A percentile compares a stretch with the other conserved stretches of the same genome.
Evolutionary conservation across 2,329 filamentous ascomycete species (phyloP).

Genomic region (Podosphaera fusca): DNA sequence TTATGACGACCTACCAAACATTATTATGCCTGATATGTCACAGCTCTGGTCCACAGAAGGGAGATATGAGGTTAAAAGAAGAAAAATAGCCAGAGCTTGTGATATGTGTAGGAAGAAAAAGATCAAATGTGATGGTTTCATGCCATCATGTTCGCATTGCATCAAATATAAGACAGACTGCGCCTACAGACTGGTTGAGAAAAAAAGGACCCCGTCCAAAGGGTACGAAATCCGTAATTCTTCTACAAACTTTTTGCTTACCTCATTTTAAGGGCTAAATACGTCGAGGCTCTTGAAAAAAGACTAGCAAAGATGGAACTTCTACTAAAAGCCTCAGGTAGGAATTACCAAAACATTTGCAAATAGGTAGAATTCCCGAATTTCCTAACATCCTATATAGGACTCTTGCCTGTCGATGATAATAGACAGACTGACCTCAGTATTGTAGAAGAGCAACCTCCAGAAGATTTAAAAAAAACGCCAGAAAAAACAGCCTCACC

Average conservation of each 20-base stretch:
- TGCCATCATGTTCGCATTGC: conserved; percentile 86
- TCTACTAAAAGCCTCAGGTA: conserved; percentile 48
- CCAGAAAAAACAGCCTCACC: conserved; percentile 4
- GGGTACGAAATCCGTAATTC: conserved; percentile 33
- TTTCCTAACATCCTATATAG: conserved; percentile 16
- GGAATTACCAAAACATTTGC: conserved; percentile 22
- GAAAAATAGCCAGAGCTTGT: conserved; percentile 26
- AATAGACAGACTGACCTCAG: conserved; percentile 69
- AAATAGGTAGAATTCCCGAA: no score
- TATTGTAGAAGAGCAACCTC: conserved; percentile 56
- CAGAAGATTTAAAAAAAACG: conserved; percentile 29
- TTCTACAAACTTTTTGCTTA: neutral
- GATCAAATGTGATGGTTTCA: conserved; percentile 94
- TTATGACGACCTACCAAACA: conserved; percentile 28
- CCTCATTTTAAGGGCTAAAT: conserved; percentile 49
- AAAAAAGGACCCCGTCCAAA: conserved; percentile 93
- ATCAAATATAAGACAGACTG: conserved; percentile 97
- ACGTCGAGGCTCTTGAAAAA: conserved; percentile 92
- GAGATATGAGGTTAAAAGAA: conserved; percentile 50
- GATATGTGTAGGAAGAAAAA: conserved; percentile 79
- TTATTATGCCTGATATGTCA: conserved; percentile 31
- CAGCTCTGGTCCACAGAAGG: conserved; percentile 37
- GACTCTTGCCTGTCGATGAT: conserved; percentile 67
- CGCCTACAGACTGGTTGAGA: conserved; percentile 92
- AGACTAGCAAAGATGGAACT: conserved; percentile 90